Evolutionary conservation across 2,329 filamentous ascomycete species (phyloP), one percentile per base, ranked within the genome.

Genomic region (Dactylella cylindrospora): DNA sequence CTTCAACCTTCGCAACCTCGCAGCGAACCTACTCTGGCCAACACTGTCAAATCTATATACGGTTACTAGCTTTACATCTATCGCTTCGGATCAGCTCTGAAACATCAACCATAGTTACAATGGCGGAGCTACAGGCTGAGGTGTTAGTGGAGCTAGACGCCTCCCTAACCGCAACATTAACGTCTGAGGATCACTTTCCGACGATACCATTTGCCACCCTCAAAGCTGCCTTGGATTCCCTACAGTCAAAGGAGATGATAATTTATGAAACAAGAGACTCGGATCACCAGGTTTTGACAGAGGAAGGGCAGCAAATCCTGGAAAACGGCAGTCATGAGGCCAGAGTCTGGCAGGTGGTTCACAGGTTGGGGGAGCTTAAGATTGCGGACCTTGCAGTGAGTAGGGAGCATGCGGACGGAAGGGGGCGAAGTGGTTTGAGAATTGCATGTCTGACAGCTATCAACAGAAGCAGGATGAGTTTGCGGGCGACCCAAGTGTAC

Each of bases 181-280:
- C 84, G 68, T 88, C 87, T 47, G 77, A 77, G 70, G 81, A 88
- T 69, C 79, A 79, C 70, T 90, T 90, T 76, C 83, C 86, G 67
- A 73, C 79, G 68, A 75, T 78, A 69, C 77, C 82, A 70, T 86
- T 84, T 70, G 77, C 80, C 64, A 80, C 82, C 60, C 76, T 96
- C 71, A 97, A 96, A 77, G 86, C 87, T 66, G 88, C 89, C 23
- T 79, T 97, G 66, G 93, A 97, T 76, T 83, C 90, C 67, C 80
- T 98, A 47, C 80, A 79, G 23, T 93, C 88, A 59, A 82, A 91
- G 68, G 84, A 84, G 44, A 96, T 96, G 89, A 78, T 97, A 66
- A 78, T 80, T 67, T 96, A 95, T 74, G 83, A 94, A 69, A 85
- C 87, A 39, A 79, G 89, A 64, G 90, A 96, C 68, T 79, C 80